A percentile compares a stretch with the other conserved stretches of the same genome.
phyloP scores from a whole-genome alignment of 306 rosid genomes.

The Quercus dentata region DNA sequence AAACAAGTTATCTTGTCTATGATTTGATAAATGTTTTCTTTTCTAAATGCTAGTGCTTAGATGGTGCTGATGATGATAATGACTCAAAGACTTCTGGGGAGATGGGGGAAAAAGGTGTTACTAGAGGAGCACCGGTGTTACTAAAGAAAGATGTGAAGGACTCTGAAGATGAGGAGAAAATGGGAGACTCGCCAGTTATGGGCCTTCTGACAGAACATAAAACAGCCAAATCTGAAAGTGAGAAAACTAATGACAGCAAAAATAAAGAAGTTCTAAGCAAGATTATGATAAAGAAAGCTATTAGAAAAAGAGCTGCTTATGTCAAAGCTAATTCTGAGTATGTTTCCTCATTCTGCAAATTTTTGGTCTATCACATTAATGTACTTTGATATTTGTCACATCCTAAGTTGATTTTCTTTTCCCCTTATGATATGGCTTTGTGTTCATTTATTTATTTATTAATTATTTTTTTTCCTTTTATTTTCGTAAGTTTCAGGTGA shows the following conservation, averaged over 20 bases:
- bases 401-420: not conserved
- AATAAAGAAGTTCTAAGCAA: conserved; percentile 55
- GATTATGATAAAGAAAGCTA: conserved; percentile 62
- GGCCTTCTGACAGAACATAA: conserved; percentile 61
- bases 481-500: not conserved
- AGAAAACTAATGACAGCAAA: conserved; percentile 43
- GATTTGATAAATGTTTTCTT: conserved; percentile 14
- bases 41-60: conserved; percentile 57
- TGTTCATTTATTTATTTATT: not conserved
- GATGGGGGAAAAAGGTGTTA: conserved; percentile 41
- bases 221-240: conserved; percentile 30
- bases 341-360: conserved; percentile 27
- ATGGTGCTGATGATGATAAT: conserved; percentile 53
- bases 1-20: not conserved
- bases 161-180: conserved; percentile 55
- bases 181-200: conserved; percentile 76
- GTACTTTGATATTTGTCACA: not conserved
- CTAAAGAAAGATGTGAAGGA: conserved; percentile 43
- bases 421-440: not conserved
- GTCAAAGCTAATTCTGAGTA: conserved; percentile 86
- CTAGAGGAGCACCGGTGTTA: conserved; percentile 32
- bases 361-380: not conserved
- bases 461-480: not conserved
- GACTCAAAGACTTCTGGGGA: conserved; percentile 47
- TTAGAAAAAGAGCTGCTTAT: conserved; percentile 63